Conservation (phyloP, 2,329 filamentous ascomycete species). For the Canariomyces notabilis region DNA sequence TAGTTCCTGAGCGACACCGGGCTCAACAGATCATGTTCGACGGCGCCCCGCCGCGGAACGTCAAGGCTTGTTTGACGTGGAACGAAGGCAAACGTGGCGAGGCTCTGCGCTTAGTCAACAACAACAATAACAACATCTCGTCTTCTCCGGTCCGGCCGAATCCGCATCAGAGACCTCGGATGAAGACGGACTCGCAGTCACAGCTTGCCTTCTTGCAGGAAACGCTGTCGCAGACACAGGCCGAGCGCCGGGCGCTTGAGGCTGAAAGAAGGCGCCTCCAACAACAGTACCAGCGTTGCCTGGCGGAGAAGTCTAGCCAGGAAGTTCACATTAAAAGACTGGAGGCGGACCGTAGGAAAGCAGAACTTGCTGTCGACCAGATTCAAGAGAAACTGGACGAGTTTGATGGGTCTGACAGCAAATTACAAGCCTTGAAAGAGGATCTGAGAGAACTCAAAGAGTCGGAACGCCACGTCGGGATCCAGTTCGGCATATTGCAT, state of each 20-base stretch:
- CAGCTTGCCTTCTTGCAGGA: slow-evolving; percentile 55
- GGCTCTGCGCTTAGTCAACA: slow-evolving; percentile 53
- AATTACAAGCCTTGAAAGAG: slow-evolving; percentile 53
- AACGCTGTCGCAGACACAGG: slow-evolving; percentile 47
- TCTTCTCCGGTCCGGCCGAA: slow-evolving; percentile 39
- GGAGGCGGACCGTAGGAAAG: slow-evolving; percentile 44
- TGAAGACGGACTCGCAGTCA: slow-evolving; percentile 69
- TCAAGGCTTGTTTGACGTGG: slow-evolving; percentile 65
- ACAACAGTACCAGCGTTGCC: slow-evolving; percentile 45
- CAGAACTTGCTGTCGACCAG: slow-evolving; percentile 53
- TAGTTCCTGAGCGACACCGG: slow-evolving; percentile 63
- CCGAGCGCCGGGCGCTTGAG: slow-evolving; percentile 50
- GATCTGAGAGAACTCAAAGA: slow-evolving; percentile 50
- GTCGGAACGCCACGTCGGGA: slow-evolving; percentile 44
- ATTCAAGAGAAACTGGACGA: slow-evolving; percentile 58
- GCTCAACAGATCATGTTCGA: slow-evolving; percentile 67
- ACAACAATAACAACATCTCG: slow-evolving; percentile 33
- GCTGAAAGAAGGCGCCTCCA: slow-evolving; percentile 43
- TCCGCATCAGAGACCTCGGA: slow-evolving; percentile 56
- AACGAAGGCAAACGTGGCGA: slow-evolving; percentile 55
- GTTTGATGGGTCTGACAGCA: slow-evolving; percentile 63
- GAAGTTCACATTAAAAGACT: slow-evolving; percentile 42
- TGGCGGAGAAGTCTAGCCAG: slow-evolving; percentile 36
- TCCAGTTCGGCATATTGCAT: slow-evolving; percentile 49
- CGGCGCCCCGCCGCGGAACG: slow-evolving; percentile 59